phyloP scores from a whole-genome alignment of 2,329 filamentous ascomycete genomes.

The Sclerotinia subarctica region DNA sequence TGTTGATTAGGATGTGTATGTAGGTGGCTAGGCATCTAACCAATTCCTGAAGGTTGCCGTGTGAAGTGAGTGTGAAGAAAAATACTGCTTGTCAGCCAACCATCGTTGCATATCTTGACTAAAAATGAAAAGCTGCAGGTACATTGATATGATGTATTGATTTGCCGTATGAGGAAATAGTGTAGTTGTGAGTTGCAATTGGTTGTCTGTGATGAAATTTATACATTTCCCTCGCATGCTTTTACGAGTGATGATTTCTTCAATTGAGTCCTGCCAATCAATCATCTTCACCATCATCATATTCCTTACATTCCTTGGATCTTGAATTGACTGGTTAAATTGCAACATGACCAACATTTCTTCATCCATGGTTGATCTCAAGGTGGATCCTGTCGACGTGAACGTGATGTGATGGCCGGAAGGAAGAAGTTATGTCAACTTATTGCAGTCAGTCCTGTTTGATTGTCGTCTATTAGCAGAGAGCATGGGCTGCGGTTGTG shows the following conservation, averaged over 20 bases:
- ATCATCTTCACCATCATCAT: not conserved
- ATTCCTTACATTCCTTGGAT: not conserved
- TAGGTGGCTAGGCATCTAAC: not conserved
- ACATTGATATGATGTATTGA: not conserved
- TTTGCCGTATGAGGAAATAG: not conserved
- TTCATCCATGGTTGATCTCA: not conserved
- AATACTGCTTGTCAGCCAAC: not conserved
- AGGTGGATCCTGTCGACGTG: not conserved
- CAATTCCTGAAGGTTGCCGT: not conserved
- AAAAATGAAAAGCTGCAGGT: constrained; percentile 14
- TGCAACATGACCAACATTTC: no score
- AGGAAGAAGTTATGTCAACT: not conserved
- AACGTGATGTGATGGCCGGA: not conserved
- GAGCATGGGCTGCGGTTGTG: not conserved
- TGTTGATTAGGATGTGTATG: not conserved
- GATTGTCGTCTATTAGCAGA: not conserved
- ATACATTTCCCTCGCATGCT: not conserved
- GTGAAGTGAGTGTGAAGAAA: not conserved
- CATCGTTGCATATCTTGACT: not conserved
- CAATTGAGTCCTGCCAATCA: not conserved
- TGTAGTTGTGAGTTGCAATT: not conserved
- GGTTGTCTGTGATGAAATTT: not conserved
- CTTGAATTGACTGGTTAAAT: not conserved
- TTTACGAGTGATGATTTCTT: not conserved
- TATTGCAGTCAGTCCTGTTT: not conserved